Percentiles rank a stretch among this genome's conserved stretches.
Evolutionary conservation across 148 eudicot species (phyloP).

Genomic region (Limonium bicolor): DNA sequence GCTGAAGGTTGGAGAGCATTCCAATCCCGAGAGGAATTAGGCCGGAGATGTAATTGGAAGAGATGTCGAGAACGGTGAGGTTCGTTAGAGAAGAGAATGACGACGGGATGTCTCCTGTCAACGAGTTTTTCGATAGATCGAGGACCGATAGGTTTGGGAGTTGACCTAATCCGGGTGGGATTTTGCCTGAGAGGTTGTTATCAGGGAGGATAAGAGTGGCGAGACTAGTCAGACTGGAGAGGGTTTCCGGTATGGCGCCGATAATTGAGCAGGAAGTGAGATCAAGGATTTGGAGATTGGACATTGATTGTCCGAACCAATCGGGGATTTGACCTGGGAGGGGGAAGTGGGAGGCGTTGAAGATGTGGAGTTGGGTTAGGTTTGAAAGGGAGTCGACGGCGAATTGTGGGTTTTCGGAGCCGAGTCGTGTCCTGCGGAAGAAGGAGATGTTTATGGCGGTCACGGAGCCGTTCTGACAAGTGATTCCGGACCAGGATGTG

Average conservation of each 20-base stretch:
- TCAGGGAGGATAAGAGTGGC: slow-evolving; percentile 30
- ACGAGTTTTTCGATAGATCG: slow-evolving; percentile 59
- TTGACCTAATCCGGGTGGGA: slow-evolving; percentile 57
- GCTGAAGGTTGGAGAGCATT: slow-evolving; percentile 28
- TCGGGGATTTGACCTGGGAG: slow-evolving; percentile 70
- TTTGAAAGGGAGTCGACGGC: slow-evolving; percentile 59
- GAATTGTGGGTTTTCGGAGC: slow-evolving; percentile 59
- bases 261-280: slow-evolving; percentile 41
- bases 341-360: slow-evolving; percentile 63
- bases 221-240: slow-evolving; percentile 49
- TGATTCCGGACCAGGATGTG: slow-evolving; percentile 48
- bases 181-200: slow-evolving; percentile 38
- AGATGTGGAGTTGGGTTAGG: slow-evolving; percentile 41
- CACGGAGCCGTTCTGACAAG: slow-evolving; percentile 57
- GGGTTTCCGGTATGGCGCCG: slow-evolving; percentile 48
- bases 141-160: slow-evolving; percentile 39
- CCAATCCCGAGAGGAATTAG: slow-evolving; percentile 52
- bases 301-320: slow-evolving; percentile 51
- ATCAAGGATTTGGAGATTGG: slow-evolving; percentile 43
- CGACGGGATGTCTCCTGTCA: slow-evolving; percentile 44
- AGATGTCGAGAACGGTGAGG: slow-evolving; percentile 47
- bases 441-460: slow-evolving; percentile 69
- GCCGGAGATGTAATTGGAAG: slow-evolving; percentile 52
- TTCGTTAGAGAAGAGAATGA: slow-evolving; percentile 36
- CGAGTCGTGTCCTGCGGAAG: slow-evolving; percentile 72